Percentiles rank a stretch among this genome's conserved stretches.
Evolutionary conservation across 2,329 filamentous ascomycete species (phyloP).

Genomic region (Cladophialophora exuberans): DNA sequence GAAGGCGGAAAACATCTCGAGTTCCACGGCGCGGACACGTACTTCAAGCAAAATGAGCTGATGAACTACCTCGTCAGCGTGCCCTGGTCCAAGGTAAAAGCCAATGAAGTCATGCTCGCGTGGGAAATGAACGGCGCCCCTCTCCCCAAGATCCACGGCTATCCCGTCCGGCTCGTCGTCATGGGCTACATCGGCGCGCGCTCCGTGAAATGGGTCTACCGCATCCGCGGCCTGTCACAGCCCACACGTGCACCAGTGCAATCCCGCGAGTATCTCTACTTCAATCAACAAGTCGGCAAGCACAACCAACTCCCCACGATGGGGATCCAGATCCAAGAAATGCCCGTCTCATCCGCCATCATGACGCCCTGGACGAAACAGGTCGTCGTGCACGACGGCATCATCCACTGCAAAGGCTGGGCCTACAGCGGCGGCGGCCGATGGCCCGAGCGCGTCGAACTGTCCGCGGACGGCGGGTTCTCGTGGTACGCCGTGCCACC

Average conservation of each 20-base stretch:
- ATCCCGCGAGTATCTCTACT: slow-evolving; percentile 69
- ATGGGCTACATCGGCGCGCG: slow-evolving; percentile 69
- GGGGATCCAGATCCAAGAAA: slow-evolving; percentile 71
- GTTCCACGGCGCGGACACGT: slow-evolving; percentile 71
- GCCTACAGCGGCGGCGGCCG: slow-evolving; percentile 62
- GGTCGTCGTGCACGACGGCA: slow-evolving; percentile 62
- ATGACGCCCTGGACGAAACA: slow-evolving; percentile 66
- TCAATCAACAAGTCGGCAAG: slow-evolving; percentile 69
- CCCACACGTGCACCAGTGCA: slow-evolving; percentile 65
- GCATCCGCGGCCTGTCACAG: slow-evolving; percentile 62
- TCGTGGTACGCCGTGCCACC: slow-evolving; percentile 66
- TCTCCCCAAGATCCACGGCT: slow-evolving; percentile 68
- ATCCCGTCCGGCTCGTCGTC: slow-evolving; percentile 64
- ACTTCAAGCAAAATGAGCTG: slow-evolving; percentile 68
- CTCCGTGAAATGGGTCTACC: slow-evolving; percentile 62
- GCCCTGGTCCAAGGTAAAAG: slow-evolving; percentile 68
- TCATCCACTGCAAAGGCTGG: slow-evolving; percentile 64
- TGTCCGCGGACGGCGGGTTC: slow-evolving; percentile 65
- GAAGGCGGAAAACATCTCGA: slow-evolving; percentile 65
- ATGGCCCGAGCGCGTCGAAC: slow-evolving; percentile 66
- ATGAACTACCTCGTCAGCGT: slow-evolving; percentile 71
- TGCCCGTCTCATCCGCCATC: slow-evolving; percentile 70
- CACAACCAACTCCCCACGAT: slow-evolving; percentile 64
- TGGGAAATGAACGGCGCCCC: slow-evolving; percentile 74
- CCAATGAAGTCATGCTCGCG: slow-evolving; percentile 67